phyloP scores from a whole-genome alignment of 106 monocot species.

The Dendrobium catenatum region DNA sequence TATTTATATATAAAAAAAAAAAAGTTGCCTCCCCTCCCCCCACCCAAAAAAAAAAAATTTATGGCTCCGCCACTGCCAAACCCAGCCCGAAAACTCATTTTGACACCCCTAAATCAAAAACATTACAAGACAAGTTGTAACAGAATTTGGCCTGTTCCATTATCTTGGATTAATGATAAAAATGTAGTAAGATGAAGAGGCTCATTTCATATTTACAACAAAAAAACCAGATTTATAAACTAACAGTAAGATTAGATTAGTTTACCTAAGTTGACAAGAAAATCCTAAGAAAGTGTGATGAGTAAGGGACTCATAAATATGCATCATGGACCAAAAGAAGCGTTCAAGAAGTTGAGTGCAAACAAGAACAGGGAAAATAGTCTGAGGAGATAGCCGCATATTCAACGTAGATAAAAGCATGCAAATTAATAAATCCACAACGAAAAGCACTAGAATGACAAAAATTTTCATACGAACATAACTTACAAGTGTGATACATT shows the following conservation, averaged over 20 bases:
- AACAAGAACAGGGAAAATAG: background rate
- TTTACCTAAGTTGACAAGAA: no score
- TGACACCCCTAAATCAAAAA: no score
- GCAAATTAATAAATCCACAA: background rate
- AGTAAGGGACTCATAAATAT: background rate
- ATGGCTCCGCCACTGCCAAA: no score
- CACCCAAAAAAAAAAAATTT: no score
- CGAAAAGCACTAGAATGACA: background rate
- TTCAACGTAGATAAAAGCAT: background rate
- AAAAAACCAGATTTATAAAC: background rate
- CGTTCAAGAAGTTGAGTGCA: background rate
- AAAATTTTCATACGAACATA: background rate
- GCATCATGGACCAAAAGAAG: background rate
- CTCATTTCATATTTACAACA: background rate
- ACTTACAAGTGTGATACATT: slow-evolving; percentile 81
- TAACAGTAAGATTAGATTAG: no score
- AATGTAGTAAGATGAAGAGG: background rate
- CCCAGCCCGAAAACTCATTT: no score
- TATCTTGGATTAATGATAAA: background rate
- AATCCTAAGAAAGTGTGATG: no score
- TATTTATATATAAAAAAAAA: no score
- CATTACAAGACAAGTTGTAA: background rate
- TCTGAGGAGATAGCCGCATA: background rate
- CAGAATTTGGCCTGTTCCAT: background rate
- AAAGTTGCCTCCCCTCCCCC: no score